Conservation (phyloP, 2,329 filamentous ascomycete species). For the Fusarium falciforme region DNA sequence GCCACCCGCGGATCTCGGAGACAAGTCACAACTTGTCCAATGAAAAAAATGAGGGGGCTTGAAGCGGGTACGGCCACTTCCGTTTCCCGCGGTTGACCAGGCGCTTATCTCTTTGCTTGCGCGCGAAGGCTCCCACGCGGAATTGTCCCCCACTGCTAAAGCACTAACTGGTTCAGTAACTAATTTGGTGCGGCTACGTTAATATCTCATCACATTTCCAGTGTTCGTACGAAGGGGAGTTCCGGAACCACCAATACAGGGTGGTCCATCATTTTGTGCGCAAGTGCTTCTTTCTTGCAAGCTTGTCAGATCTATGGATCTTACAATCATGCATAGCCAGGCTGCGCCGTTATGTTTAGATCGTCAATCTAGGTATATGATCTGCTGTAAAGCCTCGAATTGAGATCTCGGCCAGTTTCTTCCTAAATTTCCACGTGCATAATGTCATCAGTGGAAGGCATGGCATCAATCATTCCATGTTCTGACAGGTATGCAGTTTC, state of each 20-base stretch:
- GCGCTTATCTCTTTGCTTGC: neutral
- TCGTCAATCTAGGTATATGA: neutral
- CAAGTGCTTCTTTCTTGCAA: neutral
- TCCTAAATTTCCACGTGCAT: neutral
- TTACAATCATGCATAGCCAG: neutral
- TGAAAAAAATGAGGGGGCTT: neutral
- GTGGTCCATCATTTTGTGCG: neutral
- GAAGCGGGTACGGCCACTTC: neutral
- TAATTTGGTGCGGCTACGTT: too few relatives aligned
- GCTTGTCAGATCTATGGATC: fast-evolving
- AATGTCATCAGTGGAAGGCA: neutral
- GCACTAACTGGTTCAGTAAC: neutral
- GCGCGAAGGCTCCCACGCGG: neutral
- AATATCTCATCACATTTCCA: too few relatives aligned
- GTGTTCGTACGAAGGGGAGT: too few relatives aligned
- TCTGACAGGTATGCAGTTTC: neutral
- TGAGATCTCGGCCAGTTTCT: neutral
- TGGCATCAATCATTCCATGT: neutral
- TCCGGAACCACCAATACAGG: neutral
- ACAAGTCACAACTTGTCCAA: neutral
- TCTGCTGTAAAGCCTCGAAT: neutral
- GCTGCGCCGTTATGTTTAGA: neutral
- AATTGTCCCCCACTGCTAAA: neutral
- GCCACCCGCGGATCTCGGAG: neutral
- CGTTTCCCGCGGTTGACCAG: neutral